Evolutionary conservation across 352 stramenopile genomes (phyloP).

Genomic region (Ophiocytium majus): DNA sequence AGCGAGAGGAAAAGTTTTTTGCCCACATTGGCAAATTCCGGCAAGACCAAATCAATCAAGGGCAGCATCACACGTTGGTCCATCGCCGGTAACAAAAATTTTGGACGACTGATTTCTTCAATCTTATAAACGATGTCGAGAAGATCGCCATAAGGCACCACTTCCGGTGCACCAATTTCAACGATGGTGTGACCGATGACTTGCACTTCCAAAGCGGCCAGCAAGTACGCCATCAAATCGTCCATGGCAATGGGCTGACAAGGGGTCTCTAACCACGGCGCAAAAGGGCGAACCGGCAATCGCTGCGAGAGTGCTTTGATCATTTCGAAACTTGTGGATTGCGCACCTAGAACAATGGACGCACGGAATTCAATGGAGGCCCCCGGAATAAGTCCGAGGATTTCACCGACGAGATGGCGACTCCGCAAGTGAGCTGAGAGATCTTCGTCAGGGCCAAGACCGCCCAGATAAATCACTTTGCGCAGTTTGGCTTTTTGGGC

Average conservation of each 20-base stretch:
- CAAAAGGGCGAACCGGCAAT: not conserved
- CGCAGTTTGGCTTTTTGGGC: too few relatives aligned
- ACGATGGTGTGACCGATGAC: not conserved
- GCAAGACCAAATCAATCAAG: not conserved
- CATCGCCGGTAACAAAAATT: not conserved
- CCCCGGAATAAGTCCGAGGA: not conserved
- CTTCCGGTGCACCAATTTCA: not conserved
- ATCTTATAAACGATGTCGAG: not conserved
- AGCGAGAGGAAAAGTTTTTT: not conserved
- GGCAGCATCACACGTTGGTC: not conserved
- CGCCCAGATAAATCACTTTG: constrained; percentile 5
- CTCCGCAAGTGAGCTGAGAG: not conserved
- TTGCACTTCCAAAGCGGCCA: not conserved
- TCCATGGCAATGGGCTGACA: not conserved
- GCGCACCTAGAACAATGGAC: not conserved
- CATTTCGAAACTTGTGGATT: not conserved
- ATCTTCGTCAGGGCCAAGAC: not conserved
- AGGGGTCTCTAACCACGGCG: not conserved
- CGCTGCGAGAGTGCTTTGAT: not conserved
- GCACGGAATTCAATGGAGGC: not conserved
- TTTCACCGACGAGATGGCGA: not conserved
- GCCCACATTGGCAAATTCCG: not conserved
- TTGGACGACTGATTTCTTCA: not conserved
- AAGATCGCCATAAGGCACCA: not conserved
- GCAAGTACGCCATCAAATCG: not conserved